Evolutionary conservation across 106 monocot species (phyloP), one percentile per base, ranked within the genome.

Genomic region (Platanthera guangdongensis): DNA sequence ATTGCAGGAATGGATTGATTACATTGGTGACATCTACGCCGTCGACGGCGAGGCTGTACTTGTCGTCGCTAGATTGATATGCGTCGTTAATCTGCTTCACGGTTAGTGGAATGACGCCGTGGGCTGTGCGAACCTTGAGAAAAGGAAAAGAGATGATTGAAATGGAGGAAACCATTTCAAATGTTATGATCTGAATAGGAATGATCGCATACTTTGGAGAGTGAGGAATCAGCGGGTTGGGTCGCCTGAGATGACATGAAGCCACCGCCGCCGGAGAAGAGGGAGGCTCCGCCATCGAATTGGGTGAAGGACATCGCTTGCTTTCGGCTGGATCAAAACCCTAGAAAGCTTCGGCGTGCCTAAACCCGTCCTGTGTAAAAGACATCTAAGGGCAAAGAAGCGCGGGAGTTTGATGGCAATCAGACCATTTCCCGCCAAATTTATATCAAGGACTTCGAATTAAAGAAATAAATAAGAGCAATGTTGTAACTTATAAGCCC

Each of bases 11-110:
- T 9, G 14, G 65, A 69, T 25, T 18, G 19, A n/a, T 50, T 80
- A 95, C 96, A 39, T 87, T 89, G 65, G 89, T 71, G 21, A 79
- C 87, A 19, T 90, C 93, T 50, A 91, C 84, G 2, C 93, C 93
- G 75, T 93, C 89, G 11, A 96, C 81, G 19, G 79, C 77, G 54
- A 96, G 84, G 62, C 81, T 83, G 64, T 89, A 89, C 84, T 89
- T 96, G 15, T 93, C 91, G 16, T 93, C 93, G 71, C 79, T 85
- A 50, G 84, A 83, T 28, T 85, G 77, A 57, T 80, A 85, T 10
- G 91, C 87, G 13, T 93, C 91, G 67, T 81, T 87, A 74, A 96
- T 91, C 87, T 96, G 96, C 87, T 96, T 96, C 83, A 96, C 89
- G 11, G 91, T 96, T 4, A 96, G 81, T 30, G 96, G 87, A 10